Evolutionary conservation across 768 basidiomycete genomes (phyloP).

Genomic region (Pleurotus cornucopiae): DNA sequence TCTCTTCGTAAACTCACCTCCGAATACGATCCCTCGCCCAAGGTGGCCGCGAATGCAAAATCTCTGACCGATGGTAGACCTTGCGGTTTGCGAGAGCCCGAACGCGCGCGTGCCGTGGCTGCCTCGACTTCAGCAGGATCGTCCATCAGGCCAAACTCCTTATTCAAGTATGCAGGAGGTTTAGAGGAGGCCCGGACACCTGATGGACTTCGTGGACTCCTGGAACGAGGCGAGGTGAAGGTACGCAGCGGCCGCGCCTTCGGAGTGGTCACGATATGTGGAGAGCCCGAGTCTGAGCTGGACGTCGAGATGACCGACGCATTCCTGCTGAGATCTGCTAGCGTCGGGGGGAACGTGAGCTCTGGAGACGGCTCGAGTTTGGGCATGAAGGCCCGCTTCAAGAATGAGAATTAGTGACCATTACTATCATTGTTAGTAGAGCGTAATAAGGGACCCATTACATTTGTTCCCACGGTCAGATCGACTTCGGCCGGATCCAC

Average conservation of each 20-base stretch:
- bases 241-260: slow-evolving; percentile 55
- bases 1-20: slow-evolving; percentile 45
- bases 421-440: background rate
- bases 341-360: slow-evolving; percentile 15
- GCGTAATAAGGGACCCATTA: background rate
- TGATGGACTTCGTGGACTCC: slow-evolving; percentile 43
- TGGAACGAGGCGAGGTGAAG: slow-evolving; percentile 62
- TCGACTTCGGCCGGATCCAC: background rate
- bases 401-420: background rate
- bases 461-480: background rate
- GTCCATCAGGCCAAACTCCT: slow-evolving; percentile 44
- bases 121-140: slow-evolving; percentile 18
- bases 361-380: slow-evolving; percentile 32
- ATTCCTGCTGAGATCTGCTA: slow-evolving; percentile 72
- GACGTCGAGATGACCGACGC: slow-evolving; percentile 72
- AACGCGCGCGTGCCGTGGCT: slow-evolving; percentile 23
- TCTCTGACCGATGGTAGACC: slow-evolving; percentile 52
- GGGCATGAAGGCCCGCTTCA: slow-evolving; percentile 31
- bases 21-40: slow-evolving; percentile 82
- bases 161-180: slow-evolving; percentile 57
- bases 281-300: slow-evolving; percentile 47
- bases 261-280: slow-evolving; percentile 35
- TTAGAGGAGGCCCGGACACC: slow-evolving; percentile 22
- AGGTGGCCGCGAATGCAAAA: slow-evolving; percentile 68
- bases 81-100: slow-evolving; percentile 35